A percentile compares a stretch with the other conserved stretches of the same genome.
phyloP scores from a whole-genome alignment of 2,329 filamentous ascomycete genomes.

The Aaosphaeria arxii region DNA sequence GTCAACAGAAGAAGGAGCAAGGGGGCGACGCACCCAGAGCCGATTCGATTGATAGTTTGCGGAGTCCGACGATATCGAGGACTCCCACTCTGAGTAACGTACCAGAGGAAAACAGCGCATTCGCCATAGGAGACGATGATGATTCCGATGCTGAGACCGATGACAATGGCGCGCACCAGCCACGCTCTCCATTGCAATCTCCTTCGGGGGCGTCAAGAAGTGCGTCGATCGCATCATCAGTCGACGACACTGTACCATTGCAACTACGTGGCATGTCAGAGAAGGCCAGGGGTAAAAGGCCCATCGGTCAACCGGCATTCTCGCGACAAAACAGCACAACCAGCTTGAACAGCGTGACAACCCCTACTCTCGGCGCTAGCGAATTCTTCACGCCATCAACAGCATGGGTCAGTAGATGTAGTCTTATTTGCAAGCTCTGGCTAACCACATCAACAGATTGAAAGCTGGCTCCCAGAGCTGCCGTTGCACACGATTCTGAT shows the following conservation, averaged over 20 bases:
- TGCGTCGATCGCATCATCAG: constrained; percentile 65
- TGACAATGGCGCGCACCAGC: constrained; percentile 39
- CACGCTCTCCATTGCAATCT: constrained; percentile 28
- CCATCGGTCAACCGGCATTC: constrained; percentile 75
- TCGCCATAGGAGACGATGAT: constrained; percentile 79
- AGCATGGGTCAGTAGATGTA: constrained; percentile 58
- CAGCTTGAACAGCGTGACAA: constrained; percentile 67
- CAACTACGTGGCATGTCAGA: constrained; percentile 93
- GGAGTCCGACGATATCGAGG: constrained; percentile 60
- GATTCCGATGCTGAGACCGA: constrained; percentile 63
- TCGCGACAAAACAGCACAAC: constrained; percentile 88
- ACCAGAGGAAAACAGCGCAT: constrained; percentile 75
- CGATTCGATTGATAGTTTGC: constrained; percentile 65
- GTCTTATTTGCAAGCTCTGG: background rate
- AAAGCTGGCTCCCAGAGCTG: constrained; percentile 88
- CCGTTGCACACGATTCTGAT: constrained; percentile 84
- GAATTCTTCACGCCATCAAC: constrained; percentile 74
- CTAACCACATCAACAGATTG: constrained; percentile 58
- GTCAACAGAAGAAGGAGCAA: constrained; percentile 65
- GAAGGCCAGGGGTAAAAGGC: constrained; percentile 95
- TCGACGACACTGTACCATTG: constrained; percentile 76
- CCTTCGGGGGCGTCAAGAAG: constrained; percentile 51
- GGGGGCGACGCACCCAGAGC: constrained; percentile 41
- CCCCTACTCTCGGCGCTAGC: constrained; percentile 54
- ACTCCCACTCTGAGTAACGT: constrained; percentile 62